Base-by-base conservation (phyloP, 345 rosid species). In the Gossypium raimondii region DNA sequence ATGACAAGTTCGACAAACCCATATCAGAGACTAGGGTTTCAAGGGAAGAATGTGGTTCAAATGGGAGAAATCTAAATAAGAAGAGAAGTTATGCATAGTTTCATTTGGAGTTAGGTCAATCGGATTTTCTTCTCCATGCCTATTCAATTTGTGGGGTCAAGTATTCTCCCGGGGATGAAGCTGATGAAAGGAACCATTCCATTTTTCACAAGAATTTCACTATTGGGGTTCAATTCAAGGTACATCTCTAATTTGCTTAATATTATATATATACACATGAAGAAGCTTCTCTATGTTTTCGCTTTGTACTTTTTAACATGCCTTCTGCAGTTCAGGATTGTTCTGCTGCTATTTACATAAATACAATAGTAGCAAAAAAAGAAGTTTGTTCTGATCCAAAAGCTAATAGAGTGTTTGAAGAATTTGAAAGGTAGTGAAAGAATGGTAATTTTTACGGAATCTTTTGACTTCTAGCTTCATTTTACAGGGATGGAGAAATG, bases 141-240 rank as follows among this genome's bases (percentile, higher is more conserved):
- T 95, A 97, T 73, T 59, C 80, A 8, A 69, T 73, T 0, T 91
- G 98, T 59, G 93, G 93, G 22, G 22, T 22, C 22, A 91, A 20
- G 22, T 20, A 20, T 20, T 20, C 22, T 20, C 22, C 22, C 22
- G 22, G 22, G 22, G 22, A 20, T 44, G 86, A 83, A 73, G 70
- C n/a, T 22, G 99, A 95, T 81, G 97, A 95, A 78, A 95, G 91
- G 83, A 82, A 52, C 20, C 98, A 95, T 51, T 85, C 76, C 17
- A 45, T 20, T 44, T 91, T 73, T 22, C 99, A 93, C 84, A 89
- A 80, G 80, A 83, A 76, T 44, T 86, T 22, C 73, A 88, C 87
- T 17, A 77, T 64, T 48, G 99, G 99, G 51, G 79, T 93, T 76
- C 90, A 78, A 56, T 93, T 91, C 76, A 93, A 87, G 93, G 97